Conservation (phyloP, 2,329 filamentous ascomycete species). For the Teratosphaeria viscida region DNA sequence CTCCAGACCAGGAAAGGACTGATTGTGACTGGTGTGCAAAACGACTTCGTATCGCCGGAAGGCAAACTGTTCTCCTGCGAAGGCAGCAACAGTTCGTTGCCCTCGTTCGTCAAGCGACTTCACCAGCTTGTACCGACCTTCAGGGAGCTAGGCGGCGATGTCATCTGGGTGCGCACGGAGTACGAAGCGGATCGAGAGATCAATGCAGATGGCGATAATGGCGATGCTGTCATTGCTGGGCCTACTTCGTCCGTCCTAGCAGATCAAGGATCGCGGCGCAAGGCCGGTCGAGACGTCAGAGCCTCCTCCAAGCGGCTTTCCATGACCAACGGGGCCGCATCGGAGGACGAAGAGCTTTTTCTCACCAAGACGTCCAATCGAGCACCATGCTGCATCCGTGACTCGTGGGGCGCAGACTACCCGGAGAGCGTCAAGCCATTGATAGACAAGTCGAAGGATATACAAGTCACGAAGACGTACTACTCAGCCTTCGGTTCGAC, state of each 20-base stretch:
- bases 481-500: slow-evolving; percentile 82
- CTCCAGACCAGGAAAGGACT: slow-evolving; percentile 58
- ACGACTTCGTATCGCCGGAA: slow-evolving; percentile 64
- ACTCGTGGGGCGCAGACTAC: slow-evolving; percentile 40
- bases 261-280: slow-evolving; percentile 1
- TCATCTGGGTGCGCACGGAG: slow-evolving; percentile 77
- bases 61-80: slow-evolving; percentile 48
- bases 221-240: slow-evolving; percentile 17
- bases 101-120: slow-evolving; percentile 56
- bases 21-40: slow-evolving; percentile 76
- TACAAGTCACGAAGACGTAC: slow-evolving; percentile 56
- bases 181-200: slow-evolving; percentile 37
- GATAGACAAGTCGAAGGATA: slow-evolving; percentile 42
- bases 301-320: slow-evolving; percentile 1
- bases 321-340: slow-evolving; percentile 3
- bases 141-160: slow-evolving; percentile 52
- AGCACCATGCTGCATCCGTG: slow-evolving; percentile 32
- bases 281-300: background rate
- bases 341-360: slow-evolving; percentile 36
- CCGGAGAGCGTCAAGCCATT: slow-evolving; percentile 39
- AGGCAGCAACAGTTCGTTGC: slow-evolving; percentile 43
- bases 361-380: slow-evolving; percentile 28
- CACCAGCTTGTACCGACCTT: slow-evolving; percentile 60
- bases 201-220: slow-evolving; percentile 11
- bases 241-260: background rate